These are phyloP conservation scores for Thermomucor indicae-seudaticae DNA, from an alignment of 371 early-diverging fungal species.

Conservation along the genomic window DNA sequence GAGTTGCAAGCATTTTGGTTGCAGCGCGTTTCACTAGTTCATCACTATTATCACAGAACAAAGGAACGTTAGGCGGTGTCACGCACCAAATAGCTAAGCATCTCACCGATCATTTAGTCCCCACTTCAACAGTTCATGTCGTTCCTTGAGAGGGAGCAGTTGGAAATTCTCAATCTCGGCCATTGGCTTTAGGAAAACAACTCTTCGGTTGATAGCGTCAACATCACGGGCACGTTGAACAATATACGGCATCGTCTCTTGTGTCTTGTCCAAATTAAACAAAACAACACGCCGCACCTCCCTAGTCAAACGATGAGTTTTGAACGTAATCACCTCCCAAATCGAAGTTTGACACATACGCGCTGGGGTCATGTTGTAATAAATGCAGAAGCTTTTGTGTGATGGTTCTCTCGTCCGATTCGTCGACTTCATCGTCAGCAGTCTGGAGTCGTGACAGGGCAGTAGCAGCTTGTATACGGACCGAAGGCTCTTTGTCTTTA, in stretches of 20 bases:
- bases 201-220: constrained; percentile 60
- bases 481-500: constrained; percentile 77
- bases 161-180: constrained; percentile 66
- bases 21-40: constrained; percentile 70
- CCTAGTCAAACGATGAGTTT: constrained; percentile 20
- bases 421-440: constrained; percentile 50
- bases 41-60: constrained; percentile 60
- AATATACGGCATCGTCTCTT: constrained; percentile 62
- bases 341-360: constrained; percentile 43
- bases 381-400: constrained; percentile 58
- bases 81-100: too few species aligned
- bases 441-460: constrained; percentile 78
- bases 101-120: constrained; percentile 79
- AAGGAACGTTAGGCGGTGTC: too few species aligned
- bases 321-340: too few species aligned
- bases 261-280: constrained; percentile 65
- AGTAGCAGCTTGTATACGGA: constrained; percentile 78
- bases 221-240: constrained; percentile 77
- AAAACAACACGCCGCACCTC: constrained; percentile 85
- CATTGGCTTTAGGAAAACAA: constrained; percentile 67
- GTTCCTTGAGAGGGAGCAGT: constrained; percentile 60
- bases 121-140: constrained; percentile 66
- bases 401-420: constrained; percentile 56
- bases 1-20: constrained; percentile 64
- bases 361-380: constrained; percentile 72